These are phyloP conservation scores for Marchantia polymorpha DNA, from an alignment of 225 moss, liverwort and hornwort species.

Conservation along the genomic window DNA sequence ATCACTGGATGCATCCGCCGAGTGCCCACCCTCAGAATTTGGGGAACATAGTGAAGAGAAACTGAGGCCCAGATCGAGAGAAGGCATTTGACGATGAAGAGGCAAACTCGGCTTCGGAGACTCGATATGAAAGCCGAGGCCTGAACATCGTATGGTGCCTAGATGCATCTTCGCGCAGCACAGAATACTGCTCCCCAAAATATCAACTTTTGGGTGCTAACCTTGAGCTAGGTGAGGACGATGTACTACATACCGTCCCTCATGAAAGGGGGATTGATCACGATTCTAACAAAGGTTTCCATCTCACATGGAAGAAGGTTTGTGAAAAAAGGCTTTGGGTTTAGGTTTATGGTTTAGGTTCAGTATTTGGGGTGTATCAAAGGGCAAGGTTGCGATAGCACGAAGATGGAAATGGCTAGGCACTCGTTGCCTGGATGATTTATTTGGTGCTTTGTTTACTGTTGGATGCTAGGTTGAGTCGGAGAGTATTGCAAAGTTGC, in stretches of 20 bases:
- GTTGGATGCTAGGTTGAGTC: no score
- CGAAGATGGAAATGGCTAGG: no score
- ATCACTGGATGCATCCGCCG: slow-evolving; percentile 43
- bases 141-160: slow-evolving; percentile 39
- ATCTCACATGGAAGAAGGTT: no score
- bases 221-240: not conserved
- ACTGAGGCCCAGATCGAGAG: slow-evolving; percentile 19
- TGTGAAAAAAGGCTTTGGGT: no score
- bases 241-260: not conserved
- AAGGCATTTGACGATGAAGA: slow-evolving; percentile 40
- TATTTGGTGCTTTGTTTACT: no score
- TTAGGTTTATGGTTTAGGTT: no score
- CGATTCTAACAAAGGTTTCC: not conserved
- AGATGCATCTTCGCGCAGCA: slow-evolving; percentile 39
- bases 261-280: not conserved
- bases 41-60: slow-evolving; percentile 3
- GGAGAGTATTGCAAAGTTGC: no score
- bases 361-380: no score
- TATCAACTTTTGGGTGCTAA: not conserved
- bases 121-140: slow-evolving; percentile 13
- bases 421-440: no score
- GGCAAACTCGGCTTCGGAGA: slow-evolving; percentile 48
- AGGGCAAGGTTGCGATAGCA: no score
- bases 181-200: no score
- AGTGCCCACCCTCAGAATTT: slow-evolving; percentile 40